A percentile compares a stretch with the other conserved stretches of the same genome.
phyloP scores from a whole-genome alignment of 345 rosid species.

The Citrus unshiu region DNA sequence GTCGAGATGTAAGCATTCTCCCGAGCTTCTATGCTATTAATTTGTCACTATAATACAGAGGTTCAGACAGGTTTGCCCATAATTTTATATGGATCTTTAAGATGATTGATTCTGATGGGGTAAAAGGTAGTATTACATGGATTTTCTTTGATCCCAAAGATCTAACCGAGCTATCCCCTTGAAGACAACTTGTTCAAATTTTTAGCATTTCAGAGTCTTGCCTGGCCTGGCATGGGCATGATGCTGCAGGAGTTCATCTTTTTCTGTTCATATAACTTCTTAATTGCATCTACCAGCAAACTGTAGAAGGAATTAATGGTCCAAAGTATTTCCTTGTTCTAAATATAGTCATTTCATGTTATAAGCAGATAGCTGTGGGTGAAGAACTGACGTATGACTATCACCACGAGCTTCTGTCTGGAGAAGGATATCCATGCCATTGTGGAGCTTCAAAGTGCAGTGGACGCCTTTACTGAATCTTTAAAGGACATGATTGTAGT shows the following conservation, averaged over 20 bases:
- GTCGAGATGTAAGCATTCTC: slow-evolving; percentile 68
- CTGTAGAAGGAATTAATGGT: background rate
- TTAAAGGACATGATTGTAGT: background rate
- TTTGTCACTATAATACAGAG: background rate
- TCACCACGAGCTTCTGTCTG: slow-evolving; percentile 45
- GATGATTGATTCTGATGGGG: background rate
- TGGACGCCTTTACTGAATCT: slow-evolving; percentile 48
- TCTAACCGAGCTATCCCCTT: background rate
- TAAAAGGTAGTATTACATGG: background rate
- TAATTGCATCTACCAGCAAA: background rate
- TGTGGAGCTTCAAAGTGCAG: slow-evolving; percentile 71
- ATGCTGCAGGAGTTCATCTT: background rate
- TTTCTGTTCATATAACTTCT: background rate
- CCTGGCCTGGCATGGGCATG: background rate
- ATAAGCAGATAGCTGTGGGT: slow-evolving; percentile 83
- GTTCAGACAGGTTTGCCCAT: background rate
- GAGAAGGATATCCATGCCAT: slow-evolving; percentile 60
- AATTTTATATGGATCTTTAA: background rate
- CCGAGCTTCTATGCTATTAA: background rate
- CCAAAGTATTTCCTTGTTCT: background rate
- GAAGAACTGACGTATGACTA: slow-evolving; percentile 82
- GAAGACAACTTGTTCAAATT: background rate
- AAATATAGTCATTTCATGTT: background rate
- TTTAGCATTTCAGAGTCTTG: background rate
- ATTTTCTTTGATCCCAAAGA: background rate